Base-by-base conservation (phyloP, 2,329 filamentous ascomycete genomes). In the Fusarium papillatum region DNA sequence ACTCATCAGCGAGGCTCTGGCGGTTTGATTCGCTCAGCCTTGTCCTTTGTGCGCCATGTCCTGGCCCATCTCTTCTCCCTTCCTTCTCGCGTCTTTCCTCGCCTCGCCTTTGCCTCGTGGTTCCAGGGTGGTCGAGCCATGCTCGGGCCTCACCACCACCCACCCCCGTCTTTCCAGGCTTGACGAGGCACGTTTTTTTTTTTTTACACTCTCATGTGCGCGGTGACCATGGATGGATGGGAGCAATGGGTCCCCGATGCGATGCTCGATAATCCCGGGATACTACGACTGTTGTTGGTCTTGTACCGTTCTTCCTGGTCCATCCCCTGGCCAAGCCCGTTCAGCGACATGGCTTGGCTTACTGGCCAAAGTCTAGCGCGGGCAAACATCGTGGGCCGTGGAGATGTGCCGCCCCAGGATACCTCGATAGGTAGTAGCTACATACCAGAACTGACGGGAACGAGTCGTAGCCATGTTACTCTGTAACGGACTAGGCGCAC, bases 91-190 rank as follows among this genome's bases (percentile, higher is more conserved):
- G 48, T 71, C 68, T 65, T 66, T 69, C 65, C 67, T 76, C 64
- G 72, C 76, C 76, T 78, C 74, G 70, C 61, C 74, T 71, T 53
- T 74, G 67, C 77, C 77, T 79, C 76, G 78, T 80, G 78, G 76
- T 72, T 69, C 65, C 63, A 73, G 73, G 76, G 68, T 77, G 75
- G 70, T 73, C 73, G 75, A 70, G 66, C 64, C 66, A 76, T 71
- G 69, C 50, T 64, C 61, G 66, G 60, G 60, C 55, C 70, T 61
- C 64, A 67, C 68, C 64, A 75, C 50, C 71, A 55, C 57, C 46
- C 73, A 74, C 70, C 76, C 74, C 53, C 64, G 43, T 53, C 29
- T 34, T 26, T 38, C 13, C 38, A 39, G 38, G 38, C 38, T 61
- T 61, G 64, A 55, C 39, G 26, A 61, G 64, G 70, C 70, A 72